Percentiles rank a stretch among this genome's conserved stretches.
Evolutionary conservation across 768 basidiomycete species (phyloP).

Genomic region (Paxillus involutus): DNA sequence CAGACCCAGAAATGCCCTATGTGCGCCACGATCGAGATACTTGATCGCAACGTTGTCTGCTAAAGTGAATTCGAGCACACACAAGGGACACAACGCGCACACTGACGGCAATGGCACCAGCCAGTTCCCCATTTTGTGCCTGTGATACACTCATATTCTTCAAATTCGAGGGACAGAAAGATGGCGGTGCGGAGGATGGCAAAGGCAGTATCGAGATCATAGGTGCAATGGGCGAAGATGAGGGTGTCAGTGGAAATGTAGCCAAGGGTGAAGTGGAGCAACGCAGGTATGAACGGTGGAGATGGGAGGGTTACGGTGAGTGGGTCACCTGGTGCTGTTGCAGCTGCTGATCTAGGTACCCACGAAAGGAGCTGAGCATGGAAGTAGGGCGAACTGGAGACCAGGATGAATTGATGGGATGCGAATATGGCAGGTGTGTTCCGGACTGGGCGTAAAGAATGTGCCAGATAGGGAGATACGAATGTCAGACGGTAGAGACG

Average conservation of each 20-base stretch:
- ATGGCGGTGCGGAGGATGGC: slow-evolving; percentile 81
- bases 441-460: slow-evolving; percentile 62
- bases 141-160: slow-evolving; percentile 75
- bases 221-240: slow-evolving; percentile 87
- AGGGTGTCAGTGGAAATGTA: too few relatives aligned
- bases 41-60: slow-evolving; percentile 74
- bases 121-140: slow-evolving; percentile 79
- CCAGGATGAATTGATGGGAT: slow-evolving; percentile 90
- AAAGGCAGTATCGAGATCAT: slow-evolving; percentile 91
- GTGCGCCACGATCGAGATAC: slow-evolving; percentile 69
- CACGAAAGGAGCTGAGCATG: slow-evolving; percentile 77
- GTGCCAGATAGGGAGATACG: slow-evolving; percentile 75
- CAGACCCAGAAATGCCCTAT: slow-evolving; percentile 74
- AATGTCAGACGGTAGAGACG: slow-evolving; percentile 88
- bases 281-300: slow-evolving; percentile 93
- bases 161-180: slow-evolving; percentile 77
- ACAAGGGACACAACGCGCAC: slow-evolving; percentile 75
- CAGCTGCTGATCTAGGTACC: slow-evolving; percentile 36
- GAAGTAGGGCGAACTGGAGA: slow-evolving; percentile 88
- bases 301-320: slow-evolving; percentile 74
- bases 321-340: slow-evolving; percentile 39
- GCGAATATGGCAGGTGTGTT: slow-evolving; percentile 82
- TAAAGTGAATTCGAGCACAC: slow-evolving; percentile 83
- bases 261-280: slow-evolving; percentile 91
- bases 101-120: slow-evolving; percentile 83